Base-by-base conservation (phyloP, 2,329 filamentous ascomycete genomes). In the Cladosporium oxysporum region DNA sequence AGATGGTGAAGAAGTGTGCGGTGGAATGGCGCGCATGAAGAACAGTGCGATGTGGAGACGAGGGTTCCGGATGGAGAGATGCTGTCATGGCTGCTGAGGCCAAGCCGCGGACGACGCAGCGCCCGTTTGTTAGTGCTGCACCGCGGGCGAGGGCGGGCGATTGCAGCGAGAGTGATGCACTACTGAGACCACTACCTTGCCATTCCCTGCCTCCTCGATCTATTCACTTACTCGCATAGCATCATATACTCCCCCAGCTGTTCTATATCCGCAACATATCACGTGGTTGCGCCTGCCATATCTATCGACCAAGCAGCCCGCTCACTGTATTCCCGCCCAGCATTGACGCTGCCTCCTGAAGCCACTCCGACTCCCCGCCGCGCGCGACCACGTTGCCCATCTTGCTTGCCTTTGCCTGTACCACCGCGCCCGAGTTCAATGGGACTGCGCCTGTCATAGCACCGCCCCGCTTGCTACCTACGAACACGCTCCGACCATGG, bases 401-500 rank as follows among this genome's bases (percentile, higher is more conserved):
- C 60, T 35, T 62, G 37, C 37, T 44, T n/a, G 37, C 37, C 37
- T n/a, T 8, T 44, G 60, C 60, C 23, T 53, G 47, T n/a, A 53
- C 12, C 33, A 23, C 33, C n/a, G 61, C 35, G 28, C 50, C 61
- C n/a, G 14, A 21, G 18, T 18, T 55, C 50, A 14, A 63, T 63
- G 61, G 23, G 50, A 55, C 12, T 26, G 21, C 16, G 29, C 61
- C 35, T 44, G 16, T 23, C 16, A 47, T 63, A 55, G 37, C 21
- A 29, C 50, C 10, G 37, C 50, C 31, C 35, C 33, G 50, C 28
- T 47, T 57, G 33, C 33, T 23, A 29, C 33, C 33, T 28, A 55
- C 10, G 29, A 52, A 37, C 50, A n/a, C 18, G n/a, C 65, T 16
- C 58, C 62, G 53, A 72, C 49, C 64, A 97, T 97, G 93, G 92